Conservation (phyloP, 2,329 filamentous ascomycete genomes). For the Trichoderma oligosporum region DNA sequence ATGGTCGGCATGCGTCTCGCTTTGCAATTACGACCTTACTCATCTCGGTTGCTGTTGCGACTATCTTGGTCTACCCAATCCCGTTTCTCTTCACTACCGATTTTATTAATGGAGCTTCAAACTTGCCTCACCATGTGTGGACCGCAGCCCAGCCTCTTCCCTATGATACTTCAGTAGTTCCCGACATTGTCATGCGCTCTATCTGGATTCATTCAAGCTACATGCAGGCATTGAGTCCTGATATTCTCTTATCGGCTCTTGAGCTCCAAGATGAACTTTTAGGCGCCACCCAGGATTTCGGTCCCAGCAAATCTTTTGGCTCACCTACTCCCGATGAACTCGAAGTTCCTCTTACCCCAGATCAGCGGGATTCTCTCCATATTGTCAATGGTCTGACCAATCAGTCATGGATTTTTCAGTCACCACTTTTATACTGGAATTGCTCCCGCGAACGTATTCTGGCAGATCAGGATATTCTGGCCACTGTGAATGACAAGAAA, state of each 20-base stretch:
- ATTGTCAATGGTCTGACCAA: constrained; percentile 57
- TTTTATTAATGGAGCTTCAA: constrained; percentile 66
- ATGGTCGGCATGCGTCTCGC: constrained; percentile 65
- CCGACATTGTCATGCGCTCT: constrained; percentile 77
- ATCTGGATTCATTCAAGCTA: constrained; percentile 79
- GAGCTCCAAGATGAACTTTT: constrained; percentile 67
- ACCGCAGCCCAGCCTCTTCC: constrained; percentile 65
- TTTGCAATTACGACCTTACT: constrained; percentile 73
- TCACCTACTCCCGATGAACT: constrained; percentile 24
- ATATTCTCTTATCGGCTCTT: constrained; percentile 63
- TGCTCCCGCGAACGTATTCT: constrained; percentile 58
- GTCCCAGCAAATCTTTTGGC: constrained; percentile 40
- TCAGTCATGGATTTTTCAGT: constrained; percentile 73
- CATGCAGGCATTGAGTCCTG: constrained; percentile 67
- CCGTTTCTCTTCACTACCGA: constrained; percentile 71
- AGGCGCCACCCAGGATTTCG: constrained; percentile 55
- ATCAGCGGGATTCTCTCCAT: constrained; percentile 53
- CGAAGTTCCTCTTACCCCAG: constrained; percentile 40
- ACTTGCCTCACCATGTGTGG: constrained; percentile 76
- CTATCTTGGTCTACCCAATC: constrained; percentile 69
- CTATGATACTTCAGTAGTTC: constrained; percentile 45
- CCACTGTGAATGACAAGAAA: constrained; percentile 65
- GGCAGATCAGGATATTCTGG: constrained; percentile 59
- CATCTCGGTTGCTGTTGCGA: constrained; percentile 67
- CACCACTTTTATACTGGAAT: constrained; percentile 78